These are phyloP conservation scores for Cytospora mali DNA, from an alignment of 2,329 filamentous ascomycete species.

Conservation along the genomic window DNA sequence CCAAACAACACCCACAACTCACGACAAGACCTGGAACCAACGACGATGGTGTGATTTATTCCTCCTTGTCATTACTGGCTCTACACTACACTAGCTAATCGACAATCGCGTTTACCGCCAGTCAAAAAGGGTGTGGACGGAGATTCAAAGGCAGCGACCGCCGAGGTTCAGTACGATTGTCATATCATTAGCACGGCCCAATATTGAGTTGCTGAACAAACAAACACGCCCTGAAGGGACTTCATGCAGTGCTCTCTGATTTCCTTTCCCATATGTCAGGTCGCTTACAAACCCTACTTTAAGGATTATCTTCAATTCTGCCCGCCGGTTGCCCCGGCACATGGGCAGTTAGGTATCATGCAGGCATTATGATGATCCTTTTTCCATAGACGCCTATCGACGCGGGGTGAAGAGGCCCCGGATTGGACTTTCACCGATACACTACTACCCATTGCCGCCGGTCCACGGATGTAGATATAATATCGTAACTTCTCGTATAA, in stretches of 20 bases:
- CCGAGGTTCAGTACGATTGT: constrained; percentile 5
- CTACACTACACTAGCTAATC: too few species aligned
- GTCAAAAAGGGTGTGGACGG: constrained; percentile 5
- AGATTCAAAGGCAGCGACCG: constrained; percentile 11
- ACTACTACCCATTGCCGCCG: neutral
- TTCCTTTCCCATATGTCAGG: neutral
- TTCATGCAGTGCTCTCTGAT: too few species aligned
- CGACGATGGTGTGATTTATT: neutral
- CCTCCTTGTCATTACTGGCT: neutral
- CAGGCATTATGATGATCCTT: neutral
- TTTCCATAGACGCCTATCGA: neutral
- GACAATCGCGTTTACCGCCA: neutral
- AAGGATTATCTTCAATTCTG: neutral
- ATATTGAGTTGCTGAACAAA: too few species aligned
- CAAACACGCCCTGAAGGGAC: too few species aligned
- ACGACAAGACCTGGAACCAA: too few species aligned
- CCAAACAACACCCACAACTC: neutral
- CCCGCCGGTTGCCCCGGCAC: neutral
- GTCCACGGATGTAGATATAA: neutral
- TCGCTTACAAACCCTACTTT: neutral
- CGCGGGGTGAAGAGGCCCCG: neutral
- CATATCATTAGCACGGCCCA: too few species aligned
- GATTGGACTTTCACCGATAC: neutral
- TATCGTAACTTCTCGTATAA: neutral
- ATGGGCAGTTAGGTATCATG: neutral